Base-by-base conservation (phyloP, 2,329 filamentous ascomycete genomes). In the Penicillium sp. region DNA sequence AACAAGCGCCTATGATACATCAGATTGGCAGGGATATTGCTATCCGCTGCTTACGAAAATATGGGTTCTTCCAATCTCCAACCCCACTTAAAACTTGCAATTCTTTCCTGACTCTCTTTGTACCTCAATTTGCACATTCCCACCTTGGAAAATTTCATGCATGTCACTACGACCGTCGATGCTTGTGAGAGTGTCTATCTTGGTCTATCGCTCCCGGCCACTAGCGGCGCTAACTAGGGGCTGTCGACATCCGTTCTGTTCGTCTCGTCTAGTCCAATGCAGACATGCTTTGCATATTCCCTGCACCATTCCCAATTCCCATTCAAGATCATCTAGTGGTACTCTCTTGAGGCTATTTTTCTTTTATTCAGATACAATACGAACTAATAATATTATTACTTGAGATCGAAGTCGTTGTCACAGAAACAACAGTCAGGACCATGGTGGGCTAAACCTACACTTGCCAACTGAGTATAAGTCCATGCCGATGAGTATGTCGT, bases 211-310 rank as follows among this genome's bases (percentile, higher is more conserved):
- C 16, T 33, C 23, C 13, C 18, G 7, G 16, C 45, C 28, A n/a
- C 16, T 42, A 21, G 36, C 15, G 28, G 36, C n/a, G 9, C 24
- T 41, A 10, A 15, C 24, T 21, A 29, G n/a, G 33, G 10, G 16
- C 49, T 59, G 57, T 53, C 53, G 31, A 51, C 52, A 52, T 49
- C 53, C 56, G 53, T 54, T 50, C 23, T 53, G 48, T 48, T 47
- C 33, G 47, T 48, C 45, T 47, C 26, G 49, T 39, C 56, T 51
- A 44, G 16, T 29, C 23, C 45, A 53, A 50, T 56, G 49, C 56
- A 57, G 56, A n/a, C 31, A 28, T 42, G 38, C 54, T 42, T 29
- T 18, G 52, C 34, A 54, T 53, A 47, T 46, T 42, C 31, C 38
- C 41, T 49, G 56, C 41, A 51, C 49, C 29, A 16, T 29, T 48